Conservation (phyloP, 176 grass and related monocot species). For the Canna indica region DNA sequence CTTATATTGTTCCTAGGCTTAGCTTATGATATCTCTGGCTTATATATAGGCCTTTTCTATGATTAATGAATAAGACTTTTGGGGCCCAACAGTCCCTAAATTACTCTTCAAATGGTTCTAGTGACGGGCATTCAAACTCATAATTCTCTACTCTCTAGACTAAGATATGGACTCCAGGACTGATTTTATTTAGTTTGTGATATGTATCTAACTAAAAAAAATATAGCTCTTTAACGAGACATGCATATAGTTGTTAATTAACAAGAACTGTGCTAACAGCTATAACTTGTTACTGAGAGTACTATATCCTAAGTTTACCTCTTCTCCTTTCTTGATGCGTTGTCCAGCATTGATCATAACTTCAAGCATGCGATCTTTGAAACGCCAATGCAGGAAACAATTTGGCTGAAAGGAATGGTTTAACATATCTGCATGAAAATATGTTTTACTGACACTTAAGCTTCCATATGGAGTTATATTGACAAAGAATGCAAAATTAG, state of each 20-base stretch:
- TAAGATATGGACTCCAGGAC: too few relatives aligned
- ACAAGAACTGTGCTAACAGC: not conserved
- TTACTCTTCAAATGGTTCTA: too few relatives aligned
- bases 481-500: not conserved
- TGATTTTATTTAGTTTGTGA: too few relatives aligned
- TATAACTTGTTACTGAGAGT: not conserved
- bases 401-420: conserved; percentile 94
- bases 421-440: conserved; percentile 75
- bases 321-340: conserved; percentile 71
- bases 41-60: too few relatives aligned
- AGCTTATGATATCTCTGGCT: too few relatives aligned
- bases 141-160: too few relatives aligned
- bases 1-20: too few relatives aligned
- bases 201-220: too few relatives aligned
- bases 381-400: conserved; percentile 93
- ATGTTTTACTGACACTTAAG: not conserved
- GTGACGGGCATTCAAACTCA: too few relatives aligned
- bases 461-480: not conserved
- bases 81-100: too few relatives aligned
- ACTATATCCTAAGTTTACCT: conserved; percentile 36
- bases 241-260: not conserved
- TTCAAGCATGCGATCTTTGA: conserved; percentile 93
- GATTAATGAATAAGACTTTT: too few relatives aligned
- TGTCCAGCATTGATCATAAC: conserved; percentile 91
- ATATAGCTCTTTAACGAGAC: not conserved